A percentile compares a stretch with the other conserved stretches of the same genome.
phyloP scores from a whole-genome alignment of 1,139 yeast genomes.

The Suhomyces coccinellae region DNA sequence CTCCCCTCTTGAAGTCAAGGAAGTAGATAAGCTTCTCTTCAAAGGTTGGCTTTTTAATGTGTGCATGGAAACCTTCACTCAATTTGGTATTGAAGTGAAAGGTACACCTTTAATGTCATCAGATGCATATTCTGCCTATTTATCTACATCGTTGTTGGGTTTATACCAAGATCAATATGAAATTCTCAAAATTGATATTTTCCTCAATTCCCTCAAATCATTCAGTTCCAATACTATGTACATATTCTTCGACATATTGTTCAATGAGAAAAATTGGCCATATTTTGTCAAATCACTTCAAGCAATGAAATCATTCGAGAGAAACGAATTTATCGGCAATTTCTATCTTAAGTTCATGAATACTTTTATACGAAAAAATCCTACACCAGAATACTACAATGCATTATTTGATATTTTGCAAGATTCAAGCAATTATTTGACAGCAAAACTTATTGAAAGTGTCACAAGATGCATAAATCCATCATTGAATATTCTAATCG shows the following conservation, averaged over 20 bases:
- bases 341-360: slow-evolving; percentile 13
- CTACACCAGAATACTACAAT: not conserved
- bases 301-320: slow-evolving; percentile 31
- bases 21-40: slow-evolving; percentile 39
- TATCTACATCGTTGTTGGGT: slow-evolving; percentile 20
- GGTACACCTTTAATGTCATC: slow-evolving; percentile 19
- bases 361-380: not conserved
- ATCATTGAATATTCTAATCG: slow-evolving; percentile 19
- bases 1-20: slow-evolving; percentile 24
- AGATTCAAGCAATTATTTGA: slow-evolving; percentile 12
- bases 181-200: slow-evolving; percentile 19
- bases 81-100: slow-evolving; percentile 12
- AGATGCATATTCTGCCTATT: slow-evolving; percentile 24
- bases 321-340: slow-evolving; percentile 20
- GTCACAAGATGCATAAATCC: slow-evolving; percentile 17
- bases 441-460: slow-evolving; percentile 21
- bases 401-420: slow-evolving; percentile 3
- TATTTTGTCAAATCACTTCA: slow-evolving; percentile 19
- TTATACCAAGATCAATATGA: slow-evolving; percentile 14
- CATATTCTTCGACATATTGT: slow-evolving; percentile 27
- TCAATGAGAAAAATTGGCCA: slow-evolving; percentile 23
- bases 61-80: slow-evolving; percentile 24
- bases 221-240: slow-evolving; percentile 21
- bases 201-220: slow-evolving; percentile 26
- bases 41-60: slow-evolving; percentile 33